phyloP scores from a whole-genome alignment of 2,329 filamentous ascomycete species.

The Hypoxylon sp. region DNA sequence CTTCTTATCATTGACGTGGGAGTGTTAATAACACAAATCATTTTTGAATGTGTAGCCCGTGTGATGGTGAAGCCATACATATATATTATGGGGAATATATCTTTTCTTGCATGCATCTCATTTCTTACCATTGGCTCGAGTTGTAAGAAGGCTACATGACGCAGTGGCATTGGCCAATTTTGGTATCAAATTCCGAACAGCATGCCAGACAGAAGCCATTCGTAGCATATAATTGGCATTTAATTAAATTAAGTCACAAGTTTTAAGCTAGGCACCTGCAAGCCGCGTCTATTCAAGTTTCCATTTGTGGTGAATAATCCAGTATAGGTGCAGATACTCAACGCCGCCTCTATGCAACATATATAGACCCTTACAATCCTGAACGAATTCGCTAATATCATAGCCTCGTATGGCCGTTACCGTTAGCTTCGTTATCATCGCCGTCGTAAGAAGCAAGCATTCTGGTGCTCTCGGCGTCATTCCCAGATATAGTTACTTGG shows the following conservation, averaged over 20 bases:
- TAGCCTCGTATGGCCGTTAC: slow-evolving; percentile 26
- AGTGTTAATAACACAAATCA: not conserved
- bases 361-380: slow-evolving; percentile 15
- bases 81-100: not conserved
- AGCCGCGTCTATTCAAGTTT: slow-evolving; percentile 10
- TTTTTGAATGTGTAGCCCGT: not conserved
- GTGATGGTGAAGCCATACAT: not conserved
- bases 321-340: slow-evolving; percentile 38
- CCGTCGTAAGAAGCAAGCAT: slow-evolving; percentile 57
- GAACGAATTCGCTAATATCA: slow-evolving; percentile 16
- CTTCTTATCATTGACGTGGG: not conserved
- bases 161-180: slow-evolving; percentile 8
- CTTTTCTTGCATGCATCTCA: not conserved
- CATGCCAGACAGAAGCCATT: slow-evolving; percentile 16
- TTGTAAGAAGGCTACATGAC: not conserved
- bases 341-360: slow-evolving; percentile 63
- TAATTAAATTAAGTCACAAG: slow-evolving; percentile 15
- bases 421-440: slow-evolving; percentile 52
- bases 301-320: slow-evolving; percentile 23
- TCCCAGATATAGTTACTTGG: slow-evolving; percentile 36
- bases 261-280: slow-evolving; percentile 16
- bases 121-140: slow-evolving; percentile 2
- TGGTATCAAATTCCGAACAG: slow-evolving; percentile 18
- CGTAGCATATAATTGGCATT: slow-evolving; percentile 16
- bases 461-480: slow-evolving; percentile 53